Conservation (phyloP, 306 rosid species). For the Begonia fuchsioides region DNA sequence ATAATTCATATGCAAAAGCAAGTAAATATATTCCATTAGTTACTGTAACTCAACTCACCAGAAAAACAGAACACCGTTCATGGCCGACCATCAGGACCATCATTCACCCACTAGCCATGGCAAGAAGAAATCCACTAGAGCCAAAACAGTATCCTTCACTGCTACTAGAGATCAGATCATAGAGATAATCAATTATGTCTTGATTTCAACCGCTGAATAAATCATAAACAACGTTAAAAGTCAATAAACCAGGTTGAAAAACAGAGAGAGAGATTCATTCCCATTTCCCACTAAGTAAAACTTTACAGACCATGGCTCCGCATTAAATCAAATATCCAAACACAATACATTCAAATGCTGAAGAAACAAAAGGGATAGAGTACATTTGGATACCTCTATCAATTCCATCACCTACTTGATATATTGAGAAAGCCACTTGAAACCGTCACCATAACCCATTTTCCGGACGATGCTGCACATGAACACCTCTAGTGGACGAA, state of each 20-base stretch:
- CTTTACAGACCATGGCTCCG: conserved; percentile 10
- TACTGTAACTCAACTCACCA: too few species aligned
- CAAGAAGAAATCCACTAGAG: too few species aligned
- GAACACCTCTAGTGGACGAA: conserved; percentile 36
- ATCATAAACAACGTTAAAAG: not conserved
- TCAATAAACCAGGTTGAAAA: conserved; percentile 10
- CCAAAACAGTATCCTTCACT: too few species aligned
- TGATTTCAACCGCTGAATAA: too few species aligned
- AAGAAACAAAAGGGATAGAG: conserved; percentile 1
- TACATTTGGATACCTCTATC: not conserved
- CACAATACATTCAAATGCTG: conserved; percentile 12
- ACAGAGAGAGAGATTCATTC: not conserved
- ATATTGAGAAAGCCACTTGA: conserved; percentile 31
- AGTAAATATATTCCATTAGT: too few species aligned
- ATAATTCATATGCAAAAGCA: too few species aligned
- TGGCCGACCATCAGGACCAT: too few species aligned
- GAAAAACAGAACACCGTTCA: too few species aligned
- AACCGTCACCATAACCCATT: conserved; percentile 38
- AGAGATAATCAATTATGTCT: too few species aligned
- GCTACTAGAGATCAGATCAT: too few species aligned
- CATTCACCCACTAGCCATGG: too few species aligned
- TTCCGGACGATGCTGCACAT: conserved; percentile 38
- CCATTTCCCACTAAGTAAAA: conserved; percentile 7
- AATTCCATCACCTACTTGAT: conserved; percentile 15
- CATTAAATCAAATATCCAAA: conserved; percentile 15